phyloP scores from a whole-genome alignment of 371 early-diverging fungal genomes.

The Saksenaea vasiformis region DNA sequence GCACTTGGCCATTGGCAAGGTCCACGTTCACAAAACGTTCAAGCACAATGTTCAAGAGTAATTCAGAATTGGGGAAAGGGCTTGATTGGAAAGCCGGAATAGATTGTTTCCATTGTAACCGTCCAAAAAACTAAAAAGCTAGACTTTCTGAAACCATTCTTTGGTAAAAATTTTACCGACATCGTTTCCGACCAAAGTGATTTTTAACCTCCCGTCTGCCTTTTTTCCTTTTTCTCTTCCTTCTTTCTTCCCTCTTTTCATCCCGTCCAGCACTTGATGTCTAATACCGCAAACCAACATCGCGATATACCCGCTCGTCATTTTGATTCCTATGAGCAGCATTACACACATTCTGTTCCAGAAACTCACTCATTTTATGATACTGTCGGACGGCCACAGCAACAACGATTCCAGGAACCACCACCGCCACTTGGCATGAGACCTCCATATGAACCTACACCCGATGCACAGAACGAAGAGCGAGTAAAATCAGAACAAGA shows the following conservation, averaged over 20 bases:
- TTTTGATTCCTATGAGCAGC: background rate
- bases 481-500: background rate
- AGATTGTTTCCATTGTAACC: background rate
- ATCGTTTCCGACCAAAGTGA: background rate
- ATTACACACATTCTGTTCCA: background rate
- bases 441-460: background rate
- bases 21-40: constrained; percentile 36
- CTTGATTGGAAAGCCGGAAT: constrained; percentile 39
- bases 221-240: background rate
- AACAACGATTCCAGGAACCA: constrained; percentile 7
- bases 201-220: background rate
- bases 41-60: constrained; percentile 42
- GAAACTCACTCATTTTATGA: background rate
- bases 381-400: constrained; percentile 2
- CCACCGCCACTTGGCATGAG: background rate
- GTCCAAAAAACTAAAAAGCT: constrained; percentile 8
- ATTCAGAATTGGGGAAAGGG: constrained; percentile 55
- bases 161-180: constrained; percentile 1
- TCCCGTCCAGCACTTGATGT: background rate
- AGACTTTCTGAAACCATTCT: background rate
- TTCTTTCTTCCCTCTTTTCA: background rate
- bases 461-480: background rate
- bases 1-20: constrained; percentile 44
- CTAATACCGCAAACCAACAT: background rate
- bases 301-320: background rate